phyloP scores from a whole-genome alignment of 352 stramenopile genomes.

The Globisporangium heterothallicum region DNA sequence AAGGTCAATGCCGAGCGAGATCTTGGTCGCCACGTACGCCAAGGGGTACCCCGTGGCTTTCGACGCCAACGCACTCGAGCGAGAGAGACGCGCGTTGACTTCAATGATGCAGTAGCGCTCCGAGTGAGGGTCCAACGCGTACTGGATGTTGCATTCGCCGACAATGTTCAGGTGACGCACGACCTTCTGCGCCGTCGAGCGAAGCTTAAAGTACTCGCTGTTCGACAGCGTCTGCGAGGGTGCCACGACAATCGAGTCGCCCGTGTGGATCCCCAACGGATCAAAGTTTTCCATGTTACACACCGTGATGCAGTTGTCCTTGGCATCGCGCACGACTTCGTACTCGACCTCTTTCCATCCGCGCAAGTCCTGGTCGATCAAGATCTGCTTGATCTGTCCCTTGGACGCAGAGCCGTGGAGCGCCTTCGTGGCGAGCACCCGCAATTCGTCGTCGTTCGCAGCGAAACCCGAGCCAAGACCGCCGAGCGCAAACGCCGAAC shows the following conservation, averaged over 20 bases:
- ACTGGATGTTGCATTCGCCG: slow-evolving; percentile 99
- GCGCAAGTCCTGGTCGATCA: slow-evolving; percentile 96
- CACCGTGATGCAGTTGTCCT: slow-evolving; percentile 98
- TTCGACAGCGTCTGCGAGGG: slow-evolving; percentile 97
- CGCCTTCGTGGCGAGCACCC: slow-evolving; percentile 87
- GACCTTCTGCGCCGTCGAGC: slow-evolving; percentile 94
- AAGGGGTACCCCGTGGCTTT: slow-evolving; percentile 99
- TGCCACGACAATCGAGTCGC: slow-evolving; percentile 97
- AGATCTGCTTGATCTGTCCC: slow-evolving; percentile 89
- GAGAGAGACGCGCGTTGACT: slow-evolving; percentile 96
- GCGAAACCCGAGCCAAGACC: slow-evolving; percentile 91
- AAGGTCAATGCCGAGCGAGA: slow-evolving; percentile 94
- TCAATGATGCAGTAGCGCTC: slow-evolving; percentile 98
- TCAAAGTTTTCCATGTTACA: slow-evolving; percentile 99
- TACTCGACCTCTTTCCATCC: slow-evolving; percentile 99
- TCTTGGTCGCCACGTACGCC: slow-evolving; percentile 97
- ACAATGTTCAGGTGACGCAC: slow-evolving; percentile 97
- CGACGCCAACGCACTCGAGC: slow-evolving; percentile 95
- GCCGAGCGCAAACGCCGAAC: slow-evolving; percentile 92
- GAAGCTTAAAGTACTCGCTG: slow-evolving; percentile 97
- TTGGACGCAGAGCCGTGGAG: slow-evolving; percentile 89
- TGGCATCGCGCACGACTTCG: slow-evolving; percentile 94
- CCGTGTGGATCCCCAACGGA: slow-evolving; percentile 96
- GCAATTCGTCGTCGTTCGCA: slow-evolving; percentile 86
- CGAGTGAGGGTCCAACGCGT: slow-evolving; percentile 93